Evolutionary conservation across 1,284 basidiomycete genomes (phyloP), one percentile per base, ranked within the genome.

Genomic region (Ceraceosorus guamensis): DNA sequence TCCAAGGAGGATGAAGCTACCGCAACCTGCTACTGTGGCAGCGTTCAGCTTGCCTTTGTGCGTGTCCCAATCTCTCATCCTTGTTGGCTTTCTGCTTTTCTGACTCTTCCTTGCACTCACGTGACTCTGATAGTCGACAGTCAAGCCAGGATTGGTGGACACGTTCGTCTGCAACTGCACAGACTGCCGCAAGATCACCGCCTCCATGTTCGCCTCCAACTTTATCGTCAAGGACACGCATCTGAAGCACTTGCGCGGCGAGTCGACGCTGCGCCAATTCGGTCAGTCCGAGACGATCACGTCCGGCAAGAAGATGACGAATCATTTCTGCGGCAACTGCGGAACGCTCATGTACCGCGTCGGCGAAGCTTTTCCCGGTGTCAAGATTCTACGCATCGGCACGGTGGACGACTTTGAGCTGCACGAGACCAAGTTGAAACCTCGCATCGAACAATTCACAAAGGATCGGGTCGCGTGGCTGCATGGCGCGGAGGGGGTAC

Each of bases 181-280:
- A 48, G 77, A 78, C 54, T 77, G 77, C 51, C 70, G 71, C 18
- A 77, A 76, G 50, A 56, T 77, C 45, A 68, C 75, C 4, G 70
- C 75, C 13, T 72, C 74, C 4, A 75, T 76, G 68, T 76, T 77
- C 59, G 71, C 74, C 1, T 66, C 73, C 50, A 76, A 76, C 62
- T 70, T 78, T 50, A 72, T 64, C 47, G 64, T 73, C 46, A 58
- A 53, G 14, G 53, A 70, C 49, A 32, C 52, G 5, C 61, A 72
- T 57, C 60, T 76, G 18, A 52, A 61, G 35, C 65, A 69, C 61
- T 16, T 68, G 34, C 66, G 76, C 6, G 77, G 76, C 8, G 51
- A 72, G 56, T 65, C 65, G 33, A 62, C 65, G 35, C 61, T 78
- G 44, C 68, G 61, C 43, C 44, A 50, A 31, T 78, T 57, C 49